These are phyloP conservation scores for Russula lepida DNA, from an alignment of 768 basidiomycete species.

Conservation along the genomic window DNA sequence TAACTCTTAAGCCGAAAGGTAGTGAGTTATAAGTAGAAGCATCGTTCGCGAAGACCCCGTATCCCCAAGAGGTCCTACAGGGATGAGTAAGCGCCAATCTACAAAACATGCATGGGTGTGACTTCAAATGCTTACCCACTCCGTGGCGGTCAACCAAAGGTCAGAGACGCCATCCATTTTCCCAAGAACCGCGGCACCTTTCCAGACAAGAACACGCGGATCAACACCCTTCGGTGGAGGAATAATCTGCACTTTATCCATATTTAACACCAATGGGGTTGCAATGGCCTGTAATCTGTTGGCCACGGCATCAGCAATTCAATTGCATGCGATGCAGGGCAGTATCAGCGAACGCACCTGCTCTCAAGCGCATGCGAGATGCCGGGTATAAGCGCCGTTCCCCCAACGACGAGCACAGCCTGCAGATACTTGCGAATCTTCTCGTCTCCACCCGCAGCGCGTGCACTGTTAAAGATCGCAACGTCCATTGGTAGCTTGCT, in stretches of 20 bases:
- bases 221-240: conserved; percentile 93
- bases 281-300: conserved; percentile 72
- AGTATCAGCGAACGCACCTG: conserved; percentile 43
- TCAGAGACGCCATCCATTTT: conserved; percentile 88
- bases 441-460: conserved; percentile 83
- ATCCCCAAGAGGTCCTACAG: conserved; percentile 66
- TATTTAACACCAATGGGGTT: conserved; percentile 69
- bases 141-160: conserved; percentile 77
- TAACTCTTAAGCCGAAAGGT: neutral
- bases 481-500: conserved; percentile 88
- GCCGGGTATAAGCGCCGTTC: conserved; percentile 70
- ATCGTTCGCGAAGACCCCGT: conserved; percentile 73
- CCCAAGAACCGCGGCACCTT: conserved; percentile 84
- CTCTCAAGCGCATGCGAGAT: conserved; percentile 83
- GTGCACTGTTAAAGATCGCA: conserved; percentile 84
- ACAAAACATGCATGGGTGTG: neutral
- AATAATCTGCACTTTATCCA: conserved; percentile 86
- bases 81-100: conserved; percentile 1
- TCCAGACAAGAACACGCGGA: conserved; percentile 86
- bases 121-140: conserved; percentile 59
- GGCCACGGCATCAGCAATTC: neutral
- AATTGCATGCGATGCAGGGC: neutral
- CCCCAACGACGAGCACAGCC: conserved; percentile 82
- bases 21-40: conserved; percentile 56
- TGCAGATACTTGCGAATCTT: conserved; percentile 85